Evolutionary conservation across 2,329 filamentous ascomycete species (phyloP).

Genomic region (Tolypocladium album): DNA sequence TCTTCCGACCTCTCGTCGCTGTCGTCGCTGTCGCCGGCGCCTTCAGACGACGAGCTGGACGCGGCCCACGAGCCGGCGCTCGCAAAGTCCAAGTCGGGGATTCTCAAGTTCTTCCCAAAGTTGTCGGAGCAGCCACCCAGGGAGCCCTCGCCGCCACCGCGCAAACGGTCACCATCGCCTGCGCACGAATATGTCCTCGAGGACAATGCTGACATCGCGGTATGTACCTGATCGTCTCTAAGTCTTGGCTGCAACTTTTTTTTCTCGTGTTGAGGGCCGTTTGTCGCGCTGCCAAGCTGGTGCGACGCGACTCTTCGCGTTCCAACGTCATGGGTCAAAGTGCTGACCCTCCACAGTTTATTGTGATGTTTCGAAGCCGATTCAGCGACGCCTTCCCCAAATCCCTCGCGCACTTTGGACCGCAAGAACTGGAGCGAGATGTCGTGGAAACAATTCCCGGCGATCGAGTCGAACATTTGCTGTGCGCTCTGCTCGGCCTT

Average conservation of each 20-base stretch:
- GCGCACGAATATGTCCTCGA: slow-evolving; percentile 83
- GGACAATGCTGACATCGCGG: slow-evolving; percentile 85
- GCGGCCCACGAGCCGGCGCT: slow-evolving; percentile 22
- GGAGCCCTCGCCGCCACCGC: slow-evolving; percentile 53
- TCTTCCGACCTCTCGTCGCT: slow-evolving; percentile 54
- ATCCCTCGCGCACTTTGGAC: slow-evolving; percentile 80
- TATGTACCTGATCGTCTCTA: slow-evolving; percentile 41
- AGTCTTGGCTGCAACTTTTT: not conserved
- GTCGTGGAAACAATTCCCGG: slow-evolving; percentile 69
- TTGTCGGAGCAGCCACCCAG: slow-evolving; percentile 39
- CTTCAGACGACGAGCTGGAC: slow-evolving; percentile 39
- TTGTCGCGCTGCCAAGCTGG: slow-evolving; percentile 25
- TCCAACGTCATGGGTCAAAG: slow-evolving; percentile 16
- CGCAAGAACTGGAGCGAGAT: slow-evolving; percentile 87
- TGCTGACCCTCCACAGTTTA: slow-evolving; percentile 55
- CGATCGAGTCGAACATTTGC: slow-evolving; percentile 73
- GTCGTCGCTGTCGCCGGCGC: slow-evolving; percentile 34
- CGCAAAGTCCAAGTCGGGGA: slow-evolving; percentile 44
- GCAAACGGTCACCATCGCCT: slow-evolving; percentile 77
- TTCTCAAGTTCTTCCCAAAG: slow-evolving; percentile 59
- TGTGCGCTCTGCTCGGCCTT: slow-evolving; percentile 81
- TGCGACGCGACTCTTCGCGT: slow-evolving; percentile 46
- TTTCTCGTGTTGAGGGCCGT: not conserved
- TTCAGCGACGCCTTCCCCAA: slow-evolving; percentile 85
- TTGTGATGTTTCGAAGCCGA: slow-evolving; percentile 94